A percentile compares a stretch with the other conserved stretches of the same genome.
Conservation (phyloP, 1,284 basidiomycete genomes). For the Melampsora larici-populina region DNA sequence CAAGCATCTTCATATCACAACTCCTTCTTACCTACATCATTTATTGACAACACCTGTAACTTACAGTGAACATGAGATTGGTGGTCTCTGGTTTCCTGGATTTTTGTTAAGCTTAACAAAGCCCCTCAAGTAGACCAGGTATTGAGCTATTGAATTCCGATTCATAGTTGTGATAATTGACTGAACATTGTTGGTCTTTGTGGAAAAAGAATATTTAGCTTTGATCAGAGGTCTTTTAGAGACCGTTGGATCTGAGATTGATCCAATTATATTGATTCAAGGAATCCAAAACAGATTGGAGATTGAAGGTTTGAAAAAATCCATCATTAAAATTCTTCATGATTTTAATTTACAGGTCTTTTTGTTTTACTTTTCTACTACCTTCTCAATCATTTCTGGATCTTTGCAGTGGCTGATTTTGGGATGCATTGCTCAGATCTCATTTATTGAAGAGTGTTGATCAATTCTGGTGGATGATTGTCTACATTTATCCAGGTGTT, state of each 20-base stretch:
- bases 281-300: constrained; percentile 92
- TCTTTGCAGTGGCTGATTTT: background rate
- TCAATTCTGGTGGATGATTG: constrained; percentile 79
- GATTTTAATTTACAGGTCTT: constrained; percentile 76
- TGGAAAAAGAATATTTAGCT: constrained; percentile 57
- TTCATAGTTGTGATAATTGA: background rate
- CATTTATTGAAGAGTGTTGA: constrained; percentile 85
- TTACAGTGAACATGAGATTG: too few relatives aligned
- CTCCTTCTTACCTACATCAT: too few relatives aligned
- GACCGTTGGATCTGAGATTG: constrained; percentile 93
- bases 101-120: too few relatives aligned
- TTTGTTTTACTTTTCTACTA: background rate
- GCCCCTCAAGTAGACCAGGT: constrained; percentile 82
- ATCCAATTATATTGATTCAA: constrained; percentile 87
- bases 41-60: too few relatives aligned
- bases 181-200: constrained; percentile 9
- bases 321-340: constrained; percentile 91
- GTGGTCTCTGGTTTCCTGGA: too few relatives aligned
- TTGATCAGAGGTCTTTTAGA: constrained; percentile 89
- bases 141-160: constrained; percentile 45
- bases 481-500: constrained; percentile 66
- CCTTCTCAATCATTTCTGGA: background rate
- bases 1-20: too few relatives aligned
- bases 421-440: constrained; percentile 62
- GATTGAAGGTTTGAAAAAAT: constrained; percentile 88